These are phyloP conservation scores for Pseudogymnoascus sp. DNA, from an alignment of 2,329 filamentous ascomycete species.

Conservation along the genomic window DNA sequence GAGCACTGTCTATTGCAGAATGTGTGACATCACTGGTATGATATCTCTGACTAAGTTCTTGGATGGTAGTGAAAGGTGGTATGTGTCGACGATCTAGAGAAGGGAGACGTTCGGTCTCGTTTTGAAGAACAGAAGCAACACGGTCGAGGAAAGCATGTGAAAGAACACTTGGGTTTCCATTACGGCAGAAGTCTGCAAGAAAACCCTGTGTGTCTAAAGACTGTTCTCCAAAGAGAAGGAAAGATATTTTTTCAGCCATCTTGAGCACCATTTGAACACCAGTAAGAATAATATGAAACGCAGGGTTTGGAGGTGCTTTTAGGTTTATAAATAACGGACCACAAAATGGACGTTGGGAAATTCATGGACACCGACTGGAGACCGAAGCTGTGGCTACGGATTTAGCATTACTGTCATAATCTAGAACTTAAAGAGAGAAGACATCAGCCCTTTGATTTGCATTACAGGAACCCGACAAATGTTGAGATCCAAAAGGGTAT, in stretches of 20 bases:
- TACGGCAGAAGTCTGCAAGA: constrained; percentile 45
- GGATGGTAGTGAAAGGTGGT: constrained; percentile 53
- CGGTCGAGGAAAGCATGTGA: constrained; percentile 55
- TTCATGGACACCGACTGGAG: not conserved
- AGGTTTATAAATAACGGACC: not conserved
- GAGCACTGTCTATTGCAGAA: constrained; percentile 54
- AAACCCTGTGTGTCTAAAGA: constrained; percentile 59
- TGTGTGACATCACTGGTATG: constrained; percentile 48
- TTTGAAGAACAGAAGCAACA: constrained; percentile 47
- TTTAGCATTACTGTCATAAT: not conserved
- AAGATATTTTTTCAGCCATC: constrained; percentile 34
- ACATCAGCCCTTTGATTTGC: not conserved
- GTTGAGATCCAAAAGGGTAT: not conserved
- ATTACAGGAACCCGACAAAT: not conserved
- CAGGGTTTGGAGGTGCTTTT: not conserved
- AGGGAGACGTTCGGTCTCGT: constrained; percentile 51
- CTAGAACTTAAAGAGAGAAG: not conserved
- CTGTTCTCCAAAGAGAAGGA: constrained; percentile 64
- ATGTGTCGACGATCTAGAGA: constrained; percentile 49
- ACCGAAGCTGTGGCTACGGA: not conserved
- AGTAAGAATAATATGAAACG: constrained; percentile 1
- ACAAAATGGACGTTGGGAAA: not conserved
- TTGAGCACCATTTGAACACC: not conserved
- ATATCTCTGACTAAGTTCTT: constrained; percentile 58
- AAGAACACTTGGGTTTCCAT: constrained; percentile 40